Conservation (phyloP, 352 stramenopile species). For the Phytopythium aichiense region DNA sequence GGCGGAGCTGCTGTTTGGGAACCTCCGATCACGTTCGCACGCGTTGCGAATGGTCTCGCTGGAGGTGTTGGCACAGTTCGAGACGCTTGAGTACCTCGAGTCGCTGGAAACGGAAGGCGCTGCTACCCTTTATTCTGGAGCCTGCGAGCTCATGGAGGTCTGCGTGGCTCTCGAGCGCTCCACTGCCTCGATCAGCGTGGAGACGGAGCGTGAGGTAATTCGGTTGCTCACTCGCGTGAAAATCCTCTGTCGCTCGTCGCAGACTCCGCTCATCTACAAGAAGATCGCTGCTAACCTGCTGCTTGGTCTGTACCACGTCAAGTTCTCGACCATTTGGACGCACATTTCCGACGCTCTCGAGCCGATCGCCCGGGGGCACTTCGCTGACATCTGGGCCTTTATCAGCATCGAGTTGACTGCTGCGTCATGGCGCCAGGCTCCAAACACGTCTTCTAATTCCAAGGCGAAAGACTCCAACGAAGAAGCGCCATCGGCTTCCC, state of each 20-base stretch:
- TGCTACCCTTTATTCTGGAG: slow-evolving; percentile 27
- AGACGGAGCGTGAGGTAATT: slow-evolving; percentile 81
- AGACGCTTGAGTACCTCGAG: slow-evolving; percentile 50
- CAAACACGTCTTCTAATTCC: neutral
- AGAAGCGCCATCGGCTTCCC: slow-evolving; percentile 7
- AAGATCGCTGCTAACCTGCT: slow-evolving; percentile 68
- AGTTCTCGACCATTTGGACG: slow-evolving; percentile 84
- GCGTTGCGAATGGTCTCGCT: slow-evolving; percentile 64
- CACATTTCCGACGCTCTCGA: slow-evolving; percentile 75
- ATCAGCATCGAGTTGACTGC: slow-evolving; percentile 48
- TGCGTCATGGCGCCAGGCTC: slow-evolving; percentile 33
- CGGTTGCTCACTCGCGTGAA: slow-evolving; percentile 77
- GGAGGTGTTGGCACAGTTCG: slow-evolving; percentile 54
- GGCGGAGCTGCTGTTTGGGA: slow-evolving; percentile 37
- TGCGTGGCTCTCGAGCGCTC: slow-evolving; percentile 61
- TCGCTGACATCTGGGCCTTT: slow-evolving; percentile 60
- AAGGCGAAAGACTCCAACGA: slow-evolving; percentile 3
- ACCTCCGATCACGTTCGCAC: slow-evolving; percentile 66
- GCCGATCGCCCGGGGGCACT: slow-evolving; percentile 42
- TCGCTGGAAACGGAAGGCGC: slow-evolving; percentile 20
- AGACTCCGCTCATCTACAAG: slow-evolving; percentile 81
- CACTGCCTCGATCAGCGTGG: slow-evolving; percentile 49
- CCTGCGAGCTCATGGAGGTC: slow-evolving; percentile 67
- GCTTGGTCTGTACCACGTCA: slow-evolving; percentile 84
- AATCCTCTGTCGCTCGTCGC: slow-evolving; percentile 58